A percentile compares a stretch with the other conserved stretches of the same genome.
phyloP scores from a whole-genome alignment of 163 green algal genomes.

The Scenedesmus sp. region DNA sequence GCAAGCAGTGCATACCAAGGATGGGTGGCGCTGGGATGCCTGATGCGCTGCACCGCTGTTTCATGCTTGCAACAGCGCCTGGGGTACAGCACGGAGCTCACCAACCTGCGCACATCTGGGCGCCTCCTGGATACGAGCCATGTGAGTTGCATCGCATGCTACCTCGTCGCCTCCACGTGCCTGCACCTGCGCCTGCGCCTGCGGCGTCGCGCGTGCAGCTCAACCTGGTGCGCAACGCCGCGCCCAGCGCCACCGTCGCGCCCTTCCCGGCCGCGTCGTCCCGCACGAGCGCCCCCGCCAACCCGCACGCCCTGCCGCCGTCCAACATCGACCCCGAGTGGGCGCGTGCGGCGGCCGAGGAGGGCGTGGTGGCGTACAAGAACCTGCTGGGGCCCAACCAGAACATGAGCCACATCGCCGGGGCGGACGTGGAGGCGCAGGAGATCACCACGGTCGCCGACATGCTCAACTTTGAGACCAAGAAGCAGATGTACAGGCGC shows the following conservation, averaged over 20 bases:
- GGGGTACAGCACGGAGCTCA: background rate
- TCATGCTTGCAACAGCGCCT: too few species aligned
- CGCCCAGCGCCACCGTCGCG: slow-evolving; percentile 12
- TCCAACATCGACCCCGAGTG: slow-evolving; percentile 27
- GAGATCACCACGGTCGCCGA: slow-evolving; percentile 50
- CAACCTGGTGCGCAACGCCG: slow-evolving; percentile 42
- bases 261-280: slow-evolving; percentile 1
- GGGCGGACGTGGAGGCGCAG: slow-evolving; percentile 48
- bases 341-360: slow-evolving; percentile 5
- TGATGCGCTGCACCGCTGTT: too few species aligned
- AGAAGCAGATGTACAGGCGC: slow-evolving; percentile 51
- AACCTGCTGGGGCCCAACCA: slow-evolving; percentile 51
- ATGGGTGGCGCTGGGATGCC: too few species aligned
- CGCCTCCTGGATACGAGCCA: too few species aligned
- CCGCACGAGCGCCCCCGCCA: background rate
- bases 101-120: too few species aligned
- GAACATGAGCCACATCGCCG: slow-evolving; percentile 54
- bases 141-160: too few species aligned
- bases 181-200: too few species aligned
- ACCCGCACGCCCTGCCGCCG: slow-evolving; percentile 19
- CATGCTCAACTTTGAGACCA: slow-evolving; percentile 56
- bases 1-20: too few species aligned
- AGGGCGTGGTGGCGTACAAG: slow-evolving; percentile 49
- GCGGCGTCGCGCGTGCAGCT: background rate
- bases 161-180: too few species aligned